Base-by-base conservation (phyloP, 208 protist species). In the Hexamita inflata region DNA sequence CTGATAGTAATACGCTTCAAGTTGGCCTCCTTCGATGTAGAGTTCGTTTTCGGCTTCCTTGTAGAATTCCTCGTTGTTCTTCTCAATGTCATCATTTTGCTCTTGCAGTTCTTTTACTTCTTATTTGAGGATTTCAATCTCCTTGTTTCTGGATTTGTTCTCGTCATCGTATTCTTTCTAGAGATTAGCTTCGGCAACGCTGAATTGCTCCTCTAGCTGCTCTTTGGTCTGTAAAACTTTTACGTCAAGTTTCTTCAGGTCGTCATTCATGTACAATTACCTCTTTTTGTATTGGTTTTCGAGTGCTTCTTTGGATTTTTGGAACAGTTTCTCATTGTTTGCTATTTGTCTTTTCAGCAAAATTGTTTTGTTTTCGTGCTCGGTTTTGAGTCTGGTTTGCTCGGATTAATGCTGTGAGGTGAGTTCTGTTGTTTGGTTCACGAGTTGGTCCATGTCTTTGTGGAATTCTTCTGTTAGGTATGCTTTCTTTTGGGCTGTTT, bases 251-350 rank as follows among this genome's bases (percentile, higher is more conserved):
- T 42, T 34, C 9, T 7, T 19, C 4, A 70, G 9, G 9, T 70
- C 9, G 9, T 70, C 64, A 13, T 70, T 45, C 28, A 70, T 70
- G 32, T 45, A 19, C 24, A 70, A 7, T 4, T 45, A 34, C 11
- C 64, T 7, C n/a, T 38, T n/a, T n/a, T 70, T 7, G 42, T 70
- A 70, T 45, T 70, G 64, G 11, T 49, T 38, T 49, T 70, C 30
- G 7, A 70, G 64, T 11, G 64, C 64, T 49, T 45, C 32, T 11
- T 42, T n/a, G 11, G 64, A 70, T 4, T 70, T n/a, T 34, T 70
- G 11, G 64, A 70, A 70, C 28, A 70, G 28, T 28, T 70, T 70
- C 64, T 70, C 64, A 38, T 70, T 70, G 42, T 45, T 70, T 9
- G 64, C 38, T 15, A 70, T 70, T 38, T 70, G 35, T 15, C 64